A percentile compares a stretch with the other conserved stretches of the same genome.
These are phyloP conservation scores for Fulvia fulva DNA, from an alignment of 2,329 filamentous ascomycete genomes.

Conservation along the genomic window DNA sequence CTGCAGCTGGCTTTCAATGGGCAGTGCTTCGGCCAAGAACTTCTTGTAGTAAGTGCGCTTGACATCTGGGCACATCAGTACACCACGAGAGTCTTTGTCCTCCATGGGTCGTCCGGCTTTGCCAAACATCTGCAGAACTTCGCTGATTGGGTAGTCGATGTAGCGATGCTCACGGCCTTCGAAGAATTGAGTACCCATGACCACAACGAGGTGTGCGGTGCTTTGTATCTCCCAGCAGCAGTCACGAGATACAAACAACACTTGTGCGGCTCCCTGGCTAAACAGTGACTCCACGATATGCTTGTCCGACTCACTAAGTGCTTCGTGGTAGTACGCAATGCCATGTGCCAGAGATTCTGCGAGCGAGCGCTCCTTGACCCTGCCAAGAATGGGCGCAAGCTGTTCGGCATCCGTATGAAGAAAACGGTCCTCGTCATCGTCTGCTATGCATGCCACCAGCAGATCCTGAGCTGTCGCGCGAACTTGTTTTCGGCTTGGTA, in stretches of 20 bases:
- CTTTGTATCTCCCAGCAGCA: slow-evolving; percentile 93
- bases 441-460: slow-evolving; percentile 78
- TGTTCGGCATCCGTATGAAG: slow-evolving; percentile 79
- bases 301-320: slow-evolving; percentile 81
- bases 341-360: slow-evolving; percentile 89
- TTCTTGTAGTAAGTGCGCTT: slow-evolving; percentile 99
- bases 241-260: slow-evolving; percentile 77
- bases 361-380: slow-evolving; percentile 79
- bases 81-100: slow-evolving; percentile 78
- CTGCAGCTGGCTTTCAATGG: slow-evolving; percentile 90
- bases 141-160: slow-evolving; percentile 89
- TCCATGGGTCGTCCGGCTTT: slow-evolving; percentile 76
- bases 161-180: slow-evolving; percentile 96
- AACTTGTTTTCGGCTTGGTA: slow-evolving; percentile 89
- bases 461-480: slow-evolving; percentile 82
- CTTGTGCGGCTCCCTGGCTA: slow-evolving; percentile 81
- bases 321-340: slow-evolving; percentile 96
- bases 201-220: slow-evolving; percentile 82
- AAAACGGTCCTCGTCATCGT: slow-evolving; percentile 92
- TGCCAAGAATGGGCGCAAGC: slow-evolving; percentile 73
- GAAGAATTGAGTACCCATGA: slow-evolving; percentile 98
- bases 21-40: slow-evolving; percentile 92
- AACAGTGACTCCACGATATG: slow-evolving; percentile 91
- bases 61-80: slow-evolving; percentile 92
- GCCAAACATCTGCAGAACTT: slow-evolving; percentile 96